Percentiles rank a stretch among this genome's conserved stretches.
Conservation (phyloP, 192 early-diverging fungal genomes). For the Entomortierella beljakovae region DNA sequence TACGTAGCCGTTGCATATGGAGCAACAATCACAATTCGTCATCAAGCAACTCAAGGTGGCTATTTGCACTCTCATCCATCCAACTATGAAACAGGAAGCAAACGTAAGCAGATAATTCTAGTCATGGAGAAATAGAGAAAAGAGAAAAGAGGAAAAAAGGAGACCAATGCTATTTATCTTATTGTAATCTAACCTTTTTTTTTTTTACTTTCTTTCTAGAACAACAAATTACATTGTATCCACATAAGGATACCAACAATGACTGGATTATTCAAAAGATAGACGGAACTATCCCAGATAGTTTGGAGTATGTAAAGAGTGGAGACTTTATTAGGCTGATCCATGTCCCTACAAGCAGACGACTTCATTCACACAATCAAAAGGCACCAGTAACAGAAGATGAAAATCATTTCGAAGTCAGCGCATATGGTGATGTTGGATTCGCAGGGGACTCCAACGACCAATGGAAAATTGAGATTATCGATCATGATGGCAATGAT, state of each 20-base stretch:
- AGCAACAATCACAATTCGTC: conserved; percentile 70
- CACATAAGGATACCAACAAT: conserved; percentile 89
- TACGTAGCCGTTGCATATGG: conserved; percentile 75
- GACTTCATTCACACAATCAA: conserved; percentile 79
- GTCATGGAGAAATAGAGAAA: neutral
- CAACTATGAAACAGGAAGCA: conserved; percentile 79
- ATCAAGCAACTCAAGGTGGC: conserved; percentile 78
- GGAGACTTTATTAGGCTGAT: conserved; percentile 83
- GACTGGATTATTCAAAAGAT: conserved; percentile 70
- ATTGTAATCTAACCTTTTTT: neutral
- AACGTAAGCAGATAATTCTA: conserved; percentile 62
- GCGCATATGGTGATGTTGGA: conserved; percentile 71
- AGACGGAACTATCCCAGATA: conserved; percentile 35
- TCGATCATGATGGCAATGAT: conserved; percentile 63
- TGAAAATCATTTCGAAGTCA: conserved; percentile 83
- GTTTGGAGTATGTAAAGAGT: conserved; percentile 65
- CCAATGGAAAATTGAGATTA: conserved; percentile 87
- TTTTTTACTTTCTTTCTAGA: neutral
- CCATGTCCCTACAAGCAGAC: conserved; percentile 69
- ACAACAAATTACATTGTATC: conserved; percentile 60
- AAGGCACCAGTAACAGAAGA: conserved; percentile 73
- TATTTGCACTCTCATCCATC: conserved; percentile 80
- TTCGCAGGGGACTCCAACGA: conserved; percentile 91
- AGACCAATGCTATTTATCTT: too few relatives aligned
- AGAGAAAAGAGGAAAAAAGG: too few relatives aligned